Evolutionary conservation across 2,329 filamentous ascomycete species (phyloP).

Genomic region (Pseudocercospora eumusae): DNA sequence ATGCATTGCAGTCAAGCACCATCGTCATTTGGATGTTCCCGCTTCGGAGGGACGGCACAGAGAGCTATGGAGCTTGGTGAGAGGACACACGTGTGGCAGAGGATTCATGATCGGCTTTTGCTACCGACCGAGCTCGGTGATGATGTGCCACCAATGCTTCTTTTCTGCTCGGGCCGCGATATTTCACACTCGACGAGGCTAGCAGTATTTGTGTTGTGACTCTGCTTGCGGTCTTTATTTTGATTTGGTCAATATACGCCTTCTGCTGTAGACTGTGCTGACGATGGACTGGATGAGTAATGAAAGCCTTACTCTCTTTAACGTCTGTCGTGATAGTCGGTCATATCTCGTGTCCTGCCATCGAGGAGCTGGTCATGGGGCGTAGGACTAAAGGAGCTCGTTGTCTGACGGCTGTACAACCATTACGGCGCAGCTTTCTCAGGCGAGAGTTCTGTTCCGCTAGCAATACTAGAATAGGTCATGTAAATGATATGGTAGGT

Average conservation of each 20-base stretch:
- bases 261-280: too few species aligned
- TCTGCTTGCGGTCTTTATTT: too few species aligned
- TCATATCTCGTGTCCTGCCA: too few species aligned
- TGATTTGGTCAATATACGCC: too few species aligned
- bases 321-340: too few species aligned
- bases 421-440: background rate
- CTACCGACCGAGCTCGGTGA: background rate
- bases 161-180: too few species aligned
- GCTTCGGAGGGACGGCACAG: constrained; percentile 2
- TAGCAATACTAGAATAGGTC: background rate
- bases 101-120: background rate
- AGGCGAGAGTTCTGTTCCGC: background rate
- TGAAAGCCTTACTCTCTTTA: too few species aligned
- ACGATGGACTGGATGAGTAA: too few species aligned
- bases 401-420: background rate
- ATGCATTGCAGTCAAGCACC: background rate
- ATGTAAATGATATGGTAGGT: background rate
- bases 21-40: constrained; percentile 1
- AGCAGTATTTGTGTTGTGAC: too few species aligned
- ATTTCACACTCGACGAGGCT: too few species aligned
- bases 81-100: background rate
- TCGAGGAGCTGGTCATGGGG: background rate
- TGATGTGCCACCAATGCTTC: background rate
- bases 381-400: background rate
- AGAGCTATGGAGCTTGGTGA: background rate